phyloP scores from a whole-genome alignment of 352 stramenopile genomes.

The Pythium oligandrum region DNA sequence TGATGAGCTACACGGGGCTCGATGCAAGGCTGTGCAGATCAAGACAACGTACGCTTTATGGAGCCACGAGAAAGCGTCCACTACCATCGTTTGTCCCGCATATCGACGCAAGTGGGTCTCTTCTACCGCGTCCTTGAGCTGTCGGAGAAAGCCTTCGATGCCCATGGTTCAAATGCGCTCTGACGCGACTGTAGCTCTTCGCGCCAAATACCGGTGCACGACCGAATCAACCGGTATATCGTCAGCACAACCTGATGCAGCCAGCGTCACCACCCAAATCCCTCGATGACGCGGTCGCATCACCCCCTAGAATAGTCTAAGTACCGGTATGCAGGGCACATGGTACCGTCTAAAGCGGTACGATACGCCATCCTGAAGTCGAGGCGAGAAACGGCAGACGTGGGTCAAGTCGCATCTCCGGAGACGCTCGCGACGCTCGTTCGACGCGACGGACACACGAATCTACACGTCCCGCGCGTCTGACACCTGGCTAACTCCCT shows the following conservation, averaged over 20 bases:
- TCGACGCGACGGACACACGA: too few species aligned
- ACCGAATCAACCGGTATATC: background rate
- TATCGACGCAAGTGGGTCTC: slow-evolving; percentile 50
- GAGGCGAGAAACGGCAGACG: background rate
- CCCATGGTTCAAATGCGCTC: slow-evolving; percentile 28
- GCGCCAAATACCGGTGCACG: slow-evolving; percentile 8
- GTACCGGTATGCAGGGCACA: background rate
- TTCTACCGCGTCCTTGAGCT: slow-evolving; percentile 51
- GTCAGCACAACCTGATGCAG: slow-evolving; percentile 2
- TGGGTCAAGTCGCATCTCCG: too few species aligned
- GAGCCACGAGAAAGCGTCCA: slow-evolving; percentile 76
- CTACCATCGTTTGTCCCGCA: slow-evolving; percentile 46
- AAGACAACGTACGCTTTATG: slow-evolving; percentile 62
- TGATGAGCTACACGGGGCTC: too few species aligned
- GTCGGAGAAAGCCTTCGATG: slow-evolving; percentile 58
- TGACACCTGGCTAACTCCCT: too few species aligned
- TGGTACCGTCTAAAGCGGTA: background rate
- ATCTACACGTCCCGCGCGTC: too few species aligned
- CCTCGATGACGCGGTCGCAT: slow-evolving; percentile 10
- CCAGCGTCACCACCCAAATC: slow-evolving; percentile 6
- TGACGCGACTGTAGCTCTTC: slow-evolving; percentile 1
- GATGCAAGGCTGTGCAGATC: too few species aligned
- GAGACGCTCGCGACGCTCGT: too few species aligned
- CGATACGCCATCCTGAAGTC: background rate
- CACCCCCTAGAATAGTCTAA: background rate